A percentile compares a stretch with the other conserved stretches of the same genome.
These are phyloP conservation scores for Podochytrium sp. DNA, from an alignment of 192 early-diverging fungal species.

Conservation along the genomic window DNA sequence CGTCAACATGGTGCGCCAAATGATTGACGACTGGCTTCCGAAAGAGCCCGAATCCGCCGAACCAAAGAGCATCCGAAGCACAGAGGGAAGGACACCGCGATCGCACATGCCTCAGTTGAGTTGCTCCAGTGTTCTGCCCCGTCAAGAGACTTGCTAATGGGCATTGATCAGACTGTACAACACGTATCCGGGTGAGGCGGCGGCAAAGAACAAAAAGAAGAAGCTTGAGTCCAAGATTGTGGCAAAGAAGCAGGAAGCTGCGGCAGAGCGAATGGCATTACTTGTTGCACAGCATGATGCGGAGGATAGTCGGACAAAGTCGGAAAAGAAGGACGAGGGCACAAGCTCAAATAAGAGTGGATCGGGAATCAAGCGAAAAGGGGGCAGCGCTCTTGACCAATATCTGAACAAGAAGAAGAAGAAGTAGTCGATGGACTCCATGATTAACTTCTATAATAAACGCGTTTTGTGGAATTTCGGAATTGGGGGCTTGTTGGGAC, in stretches of 20 bases:
- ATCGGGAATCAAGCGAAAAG: not conserved
- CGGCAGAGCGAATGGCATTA: not conserved
- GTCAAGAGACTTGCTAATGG: too few species aligned
- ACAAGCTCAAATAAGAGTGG: not conserved
- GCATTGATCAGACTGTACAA: constrained; percentile 15
- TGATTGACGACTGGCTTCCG: constrained; percentile 16
- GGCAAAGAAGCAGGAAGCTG: constrained; percentile 6
- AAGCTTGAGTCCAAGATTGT: constrained; percentile 21
- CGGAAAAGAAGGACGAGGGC: not conserved
- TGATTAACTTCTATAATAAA: too few species aligned
- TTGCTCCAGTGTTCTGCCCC: too few species aligned
- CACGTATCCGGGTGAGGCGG: constrained; percentile 11
- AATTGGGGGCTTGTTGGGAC: too few species aligned
- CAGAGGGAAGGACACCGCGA: not conserved
- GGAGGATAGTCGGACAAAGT: constrained; percentile 13
- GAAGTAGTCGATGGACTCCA: too few species aligned
- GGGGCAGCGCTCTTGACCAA: constrained; percentile 1
- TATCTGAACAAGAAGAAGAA: constrained; percentile 10
- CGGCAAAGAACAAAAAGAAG: not conserved
- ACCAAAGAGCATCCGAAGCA: not conserved
- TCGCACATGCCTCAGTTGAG: not conserved
- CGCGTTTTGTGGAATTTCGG: too few species aligned
- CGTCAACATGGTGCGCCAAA: constrained; percentile 8
- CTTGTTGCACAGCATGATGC: not conserved
- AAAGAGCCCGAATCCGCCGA: not conserved